These are phyloP conservation scores for Glomus cerebriforme DNA, from an alignment of 192 early-diverging fungal species.

Conservation along the genomic window DNA sequence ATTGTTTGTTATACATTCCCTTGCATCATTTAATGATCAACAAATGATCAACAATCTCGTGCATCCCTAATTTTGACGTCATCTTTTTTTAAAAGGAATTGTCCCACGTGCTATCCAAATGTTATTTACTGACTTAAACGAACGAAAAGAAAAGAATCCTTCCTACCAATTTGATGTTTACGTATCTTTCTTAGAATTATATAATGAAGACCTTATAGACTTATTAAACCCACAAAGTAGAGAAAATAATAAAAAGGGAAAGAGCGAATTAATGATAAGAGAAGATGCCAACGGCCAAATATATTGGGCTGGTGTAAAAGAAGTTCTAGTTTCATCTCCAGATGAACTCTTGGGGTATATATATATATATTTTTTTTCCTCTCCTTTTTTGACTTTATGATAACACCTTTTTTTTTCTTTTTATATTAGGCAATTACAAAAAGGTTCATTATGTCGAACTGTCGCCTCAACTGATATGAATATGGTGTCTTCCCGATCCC, in stretches of 20 bases:
- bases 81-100: conserved; percentile 50
- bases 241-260: conserved; percentile 33
- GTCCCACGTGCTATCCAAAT: conserved; percentile 67
- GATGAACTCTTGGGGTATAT: conserved; percentile 62
- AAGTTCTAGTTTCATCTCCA: conserved; percentile 68
- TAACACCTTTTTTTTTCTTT: conserved; percentile 16
- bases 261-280: conserved; percentile 57
- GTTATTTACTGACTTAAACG: conserved; percentile 53
- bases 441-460: conserved; percentile 57
- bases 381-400: too few relatives aligned
- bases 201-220: conserved; percentile 96
- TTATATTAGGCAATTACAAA: conserved; percentile 48
- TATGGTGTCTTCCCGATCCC: conserved; percentile 86
- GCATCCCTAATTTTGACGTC: not conserved
- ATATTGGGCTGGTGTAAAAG: conserved; percentile 80
- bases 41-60: not conserved
- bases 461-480: conserved; percentile 98
- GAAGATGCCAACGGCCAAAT: conserved; percentile 89
- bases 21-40: not conserved
- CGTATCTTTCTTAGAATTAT: conserved; percentile 93
- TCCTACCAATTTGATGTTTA: conserved; percentile 50
- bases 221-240: conserved; percentile 57
- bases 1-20: too few relatives aligned
- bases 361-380: not conserved
- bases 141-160: conserved; percentile 42